Evolutionary conservation across 805 yeast genomes (phyloP), one percentile per base, ranked within the genome.

Genomic region (Candida berthetii): DNA sequence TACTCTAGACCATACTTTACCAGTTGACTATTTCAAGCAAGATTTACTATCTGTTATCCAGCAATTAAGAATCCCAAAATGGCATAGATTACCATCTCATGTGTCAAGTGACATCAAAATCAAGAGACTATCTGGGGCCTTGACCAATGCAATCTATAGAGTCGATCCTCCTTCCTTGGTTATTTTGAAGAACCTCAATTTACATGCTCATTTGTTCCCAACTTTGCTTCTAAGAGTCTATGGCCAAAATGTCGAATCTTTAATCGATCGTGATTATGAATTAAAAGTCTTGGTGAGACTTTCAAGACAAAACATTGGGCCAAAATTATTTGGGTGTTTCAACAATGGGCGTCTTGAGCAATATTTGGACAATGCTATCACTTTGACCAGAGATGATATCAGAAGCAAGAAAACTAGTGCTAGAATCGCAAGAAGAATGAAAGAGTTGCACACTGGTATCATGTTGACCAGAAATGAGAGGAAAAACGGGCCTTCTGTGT

Each of bases 341-440:
- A 67, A 79, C 35, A 93, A 93, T 58, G 99, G 99, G 38, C 71
- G 99, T 47, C 83, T 93, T 52, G 99, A 93, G 64, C 97, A 93
- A 64, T 93, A 83, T 54, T 67, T 93, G 48, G 86, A 83, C 40
- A 84, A 91, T 44, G 91, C 95, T 17, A 68, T 74, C 41, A 82
- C 98, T 1, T 71, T 93, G 52, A 78, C 80, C 31, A 82, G 78
- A 48, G 71, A 75, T 7, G 87, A 86, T 50, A 76, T 93, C 39
- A 72, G 95, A 58, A 80, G 80, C 48, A 80, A 87, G 47, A 81
- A 79, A 24, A 80, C 85, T 16, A 78, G 89, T 37, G 80, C 82
- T 48, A 84, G 86, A 69, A 82, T 93, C 48, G 97, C 96, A 13
- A 80, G 96, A 68, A 82, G 99, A 68, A 93, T 93, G 98, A 83